Evolutionary conservation across 2,329 filamentous ascomycete species (phyloP).

Genomic region (Capronia coronata): DNA sequence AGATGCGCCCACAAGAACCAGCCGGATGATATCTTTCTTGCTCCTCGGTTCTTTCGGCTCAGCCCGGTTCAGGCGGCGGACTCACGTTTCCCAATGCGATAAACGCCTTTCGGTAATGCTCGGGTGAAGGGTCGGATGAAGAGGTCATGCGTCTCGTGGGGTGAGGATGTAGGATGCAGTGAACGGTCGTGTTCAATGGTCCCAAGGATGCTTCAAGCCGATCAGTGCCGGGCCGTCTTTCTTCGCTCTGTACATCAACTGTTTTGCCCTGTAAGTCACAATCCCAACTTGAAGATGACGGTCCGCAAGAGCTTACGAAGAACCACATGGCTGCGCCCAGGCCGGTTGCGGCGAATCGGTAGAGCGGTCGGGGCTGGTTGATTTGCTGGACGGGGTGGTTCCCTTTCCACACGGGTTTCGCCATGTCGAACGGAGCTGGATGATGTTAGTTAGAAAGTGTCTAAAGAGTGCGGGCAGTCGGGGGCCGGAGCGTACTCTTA

Average conservation of each 20-base stretch:
- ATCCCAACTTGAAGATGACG: background rate
- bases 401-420: constrained; percentile 27
- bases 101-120: background rate
- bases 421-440: constrained; percentile 11
- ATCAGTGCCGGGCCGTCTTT: constrained; percentile 87
- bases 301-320: constrained; percentile 59
- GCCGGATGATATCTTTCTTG: too few species aligned
- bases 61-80: too few species aligned
- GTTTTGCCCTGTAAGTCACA: constrained; percentile 15
- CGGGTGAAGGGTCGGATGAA: background rate
- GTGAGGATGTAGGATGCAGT: background rate
- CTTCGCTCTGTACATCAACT: constrained; percentile 95
- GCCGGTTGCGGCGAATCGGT: constrained; percentile 78
- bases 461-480: constrained; percentile 19
- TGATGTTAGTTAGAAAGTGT: background rate
- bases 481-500: constrained; percentile 12
- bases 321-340: constrained; percentile 99
- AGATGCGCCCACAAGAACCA: too few species aligned
- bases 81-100: constrained; percentile 23
- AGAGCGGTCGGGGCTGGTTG: constrained; percentile 60
- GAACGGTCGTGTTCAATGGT: constrained; percentile 61
- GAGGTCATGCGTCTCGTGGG: background rate
- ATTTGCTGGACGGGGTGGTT: constrained; percentile 39
- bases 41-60: too few species aligned
- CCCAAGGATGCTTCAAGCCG: constrained; percentile 95